These are phyloP conservation scores for Epichloe uncinata DNA, from an alignment of 2,329 filamentous ascomycete species.

Conservation along the genomic window DNA sequence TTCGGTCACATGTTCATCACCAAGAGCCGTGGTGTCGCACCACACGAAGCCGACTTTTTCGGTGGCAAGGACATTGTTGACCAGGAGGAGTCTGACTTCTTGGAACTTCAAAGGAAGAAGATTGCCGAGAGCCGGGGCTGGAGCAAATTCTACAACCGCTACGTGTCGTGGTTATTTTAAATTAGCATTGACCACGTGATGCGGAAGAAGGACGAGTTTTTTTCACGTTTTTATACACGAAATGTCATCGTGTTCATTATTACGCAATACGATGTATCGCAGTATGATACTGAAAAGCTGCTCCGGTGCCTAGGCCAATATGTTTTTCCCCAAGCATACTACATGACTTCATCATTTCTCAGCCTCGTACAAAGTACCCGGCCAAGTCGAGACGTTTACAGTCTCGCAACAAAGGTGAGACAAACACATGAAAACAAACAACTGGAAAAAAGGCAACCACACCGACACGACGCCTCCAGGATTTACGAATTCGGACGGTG, in stretches of 20 bases:
- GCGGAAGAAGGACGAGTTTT: neutral
- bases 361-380: too few species aligned
- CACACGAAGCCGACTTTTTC: constrained; percentile 54
- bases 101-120: constrained; percentile 28
- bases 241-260: neutral
- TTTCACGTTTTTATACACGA: neutral
- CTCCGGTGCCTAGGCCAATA: too few species aligned
- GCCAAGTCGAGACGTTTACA: too few species aligned
- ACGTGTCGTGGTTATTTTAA: constrained; percentile 26
- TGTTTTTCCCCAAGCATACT: too few species aligned
- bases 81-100: constrained; percentile 56
- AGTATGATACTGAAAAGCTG: too few species aligned
- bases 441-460: too few species aligned
- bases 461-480: too few species aligned
- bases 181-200: neutral
- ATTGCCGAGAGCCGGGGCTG: constrained; percentile 14
- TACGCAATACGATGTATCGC: neutral
- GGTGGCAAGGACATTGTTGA: constrained; percentile 62
- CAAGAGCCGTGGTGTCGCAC: constrained; percentile 39
- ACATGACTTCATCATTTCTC: too few species aligned
- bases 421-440: too few species aligned
- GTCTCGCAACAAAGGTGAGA: too few species aligned
- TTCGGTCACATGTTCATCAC: constrained; percentile 51
- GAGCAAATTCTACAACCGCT: constrained; percentile 24
- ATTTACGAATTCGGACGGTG: too few species aligned